Evolutionary conservation across 2,329 filamentous ascomycete species (phyloP), one percentile per base, ranked within the genome.

Genomic region (Zymoseptoria ardabiliae): DNA sequence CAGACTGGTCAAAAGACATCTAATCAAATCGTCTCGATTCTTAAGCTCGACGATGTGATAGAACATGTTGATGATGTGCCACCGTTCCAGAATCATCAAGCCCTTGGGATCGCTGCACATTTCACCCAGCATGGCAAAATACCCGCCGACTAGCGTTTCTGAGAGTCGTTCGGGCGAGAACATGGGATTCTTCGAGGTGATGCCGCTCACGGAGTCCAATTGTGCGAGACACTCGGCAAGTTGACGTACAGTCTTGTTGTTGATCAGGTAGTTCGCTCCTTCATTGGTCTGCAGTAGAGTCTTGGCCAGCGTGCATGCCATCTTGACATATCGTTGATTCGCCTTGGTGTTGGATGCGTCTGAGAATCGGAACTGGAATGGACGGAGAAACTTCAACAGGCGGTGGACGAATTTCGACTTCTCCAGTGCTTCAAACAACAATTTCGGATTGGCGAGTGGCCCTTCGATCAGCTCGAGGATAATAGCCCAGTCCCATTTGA

Each of bases 51-150:
- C 84, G 62, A 99, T 96, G 74, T 97, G 94, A 72, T 99, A 99
- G 81, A 97, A 95, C 91, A 99, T 99, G 74, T 97, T 97, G 76
- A 97, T 92, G 82, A 99, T 95, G 68, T 91, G 90, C 93, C 94
- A 97, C 68, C 91, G 82, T 72, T 97, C 93, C 70, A 99, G 84
- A 77, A 99, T 93, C 62, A 88, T 85, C 22, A 97, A 81, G 0
- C 94, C 94, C 67, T 88, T 90, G 0, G 83, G 78, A 68, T 96
- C 91, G 56, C 87, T 87, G 67, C 89, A 97, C 59, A 99, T 76
- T 10, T 90, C 86, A 7, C 94, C 95, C 1, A 99, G 78, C 79
- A 99, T 90, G 13, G 91, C 85, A 73, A 99, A 96, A 73, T 99
- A 99, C 10, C 95, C 95, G 17, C 89, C 87, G 62, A 90, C 94